phyloP scores from a whole-genome alignment of 345 rosid species.

The Gossypium turneri region DNA sequence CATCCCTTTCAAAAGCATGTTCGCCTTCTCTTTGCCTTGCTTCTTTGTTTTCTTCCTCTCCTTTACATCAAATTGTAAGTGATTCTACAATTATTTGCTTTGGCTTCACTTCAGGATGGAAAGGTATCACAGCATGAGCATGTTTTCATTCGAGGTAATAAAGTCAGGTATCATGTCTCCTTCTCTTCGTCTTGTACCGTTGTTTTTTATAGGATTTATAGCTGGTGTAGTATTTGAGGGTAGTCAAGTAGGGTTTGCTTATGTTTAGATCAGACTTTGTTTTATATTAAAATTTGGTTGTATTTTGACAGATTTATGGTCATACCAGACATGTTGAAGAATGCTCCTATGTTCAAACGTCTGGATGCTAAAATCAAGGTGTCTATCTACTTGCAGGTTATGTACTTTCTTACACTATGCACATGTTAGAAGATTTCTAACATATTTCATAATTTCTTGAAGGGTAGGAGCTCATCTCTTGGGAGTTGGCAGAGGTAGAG shows the following conservation, averaged over 20 bases:
- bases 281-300: not conserved
- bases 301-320: slow-evolving; percentile 77
- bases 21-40: not conserved
- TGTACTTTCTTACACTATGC: not conserved
- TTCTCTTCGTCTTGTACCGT: not conserved
- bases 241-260: not conserved
- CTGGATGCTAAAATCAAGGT: slow-evolving; percentile 83
- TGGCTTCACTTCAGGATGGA: slow-evolving; percentile 59
- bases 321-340: slow-evolving; percentile 96
- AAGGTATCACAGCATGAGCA: slow-evolving; percentile 96
- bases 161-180: slow-evolving; percentile 65
- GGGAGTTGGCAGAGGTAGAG: slow-evolving; percentile 95
- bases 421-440: not conserved
- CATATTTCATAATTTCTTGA: slow-evolving; percentile 24
- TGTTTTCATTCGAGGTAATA: slow-evolving; percentile 91
- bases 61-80: not conserved
- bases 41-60: not conserved
- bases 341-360: slow-evolving; percentile 95
- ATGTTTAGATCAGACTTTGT: not conserved
- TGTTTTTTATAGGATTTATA: not conserved
- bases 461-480: slow-evolving; percentile 84
- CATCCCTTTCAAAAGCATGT: not conserved
- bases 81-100: not conserved
- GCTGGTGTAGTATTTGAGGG: not conserved
- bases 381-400: slow-evolving; percentile 8